Percentiles rank a stretch among this genome's conserved stretches.
phyloP scores from a whole-genome alignment of 768 basidiomycete species.

The Boletus fagicola region DNA sequence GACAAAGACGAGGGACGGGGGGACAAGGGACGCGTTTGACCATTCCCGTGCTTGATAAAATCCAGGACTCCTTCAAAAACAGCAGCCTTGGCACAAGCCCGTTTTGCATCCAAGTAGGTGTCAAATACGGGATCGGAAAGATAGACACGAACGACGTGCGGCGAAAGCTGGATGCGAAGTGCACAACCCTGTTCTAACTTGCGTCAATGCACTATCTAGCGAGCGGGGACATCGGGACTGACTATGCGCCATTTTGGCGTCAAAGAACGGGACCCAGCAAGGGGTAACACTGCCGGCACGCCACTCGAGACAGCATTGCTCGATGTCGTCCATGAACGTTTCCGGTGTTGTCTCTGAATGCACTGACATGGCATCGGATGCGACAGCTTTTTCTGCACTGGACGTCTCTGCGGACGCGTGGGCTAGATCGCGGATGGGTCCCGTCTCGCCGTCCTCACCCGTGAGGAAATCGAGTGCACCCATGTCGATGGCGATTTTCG shows the following conservation, averaged over 20 bases:
- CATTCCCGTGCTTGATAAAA: slow-evolving; percentile 56
- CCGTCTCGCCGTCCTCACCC: slow-evolving; percentile 41
- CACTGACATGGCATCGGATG: background rate
- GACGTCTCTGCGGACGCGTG: slow-evolving; percentile 9
- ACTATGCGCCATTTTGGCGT: slow-evolving; percentile 46
- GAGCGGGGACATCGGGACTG: slow-evolving; percentile 16
- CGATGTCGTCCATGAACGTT: slow-evolving; percentile 42
- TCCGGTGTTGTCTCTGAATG: background rate
- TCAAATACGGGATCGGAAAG: slow-evolving; percentile 47
- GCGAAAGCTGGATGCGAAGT: slow-evolving; percentile 51
- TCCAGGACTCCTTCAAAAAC: slow-evolving; percentile 53
- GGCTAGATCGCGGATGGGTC: slow-evolving; percentile 26
- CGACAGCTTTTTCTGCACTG: background rate
- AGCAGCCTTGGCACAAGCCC: slow-evolving; percentile 54
- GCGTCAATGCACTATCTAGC: background rate
- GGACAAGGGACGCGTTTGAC: slow-evolving; percentile 41
- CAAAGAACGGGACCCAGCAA: slow-evolving; percentile 51
- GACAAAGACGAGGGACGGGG: slow-evolving; percentile 8
- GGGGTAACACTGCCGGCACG: slow-evolving; percentile 49
- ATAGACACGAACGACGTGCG: slow-evolving; percentile 49
- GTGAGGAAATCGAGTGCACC: slow-evolving; percentile 60
- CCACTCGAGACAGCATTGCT: slow-evolving; percentile 54
- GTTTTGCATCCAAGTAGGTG: slow-evolving; percentile 45
- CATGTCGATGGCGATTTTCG: slow-evolving; percentile 53
- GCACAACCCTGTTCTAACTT: slow-evolving; percentile 53